These are phyloP conservation scores for Monosporascus sp. DNA, from an alignment of 2,329 filamentous ascomycete species.

Conservation along the genomic window DNA sequence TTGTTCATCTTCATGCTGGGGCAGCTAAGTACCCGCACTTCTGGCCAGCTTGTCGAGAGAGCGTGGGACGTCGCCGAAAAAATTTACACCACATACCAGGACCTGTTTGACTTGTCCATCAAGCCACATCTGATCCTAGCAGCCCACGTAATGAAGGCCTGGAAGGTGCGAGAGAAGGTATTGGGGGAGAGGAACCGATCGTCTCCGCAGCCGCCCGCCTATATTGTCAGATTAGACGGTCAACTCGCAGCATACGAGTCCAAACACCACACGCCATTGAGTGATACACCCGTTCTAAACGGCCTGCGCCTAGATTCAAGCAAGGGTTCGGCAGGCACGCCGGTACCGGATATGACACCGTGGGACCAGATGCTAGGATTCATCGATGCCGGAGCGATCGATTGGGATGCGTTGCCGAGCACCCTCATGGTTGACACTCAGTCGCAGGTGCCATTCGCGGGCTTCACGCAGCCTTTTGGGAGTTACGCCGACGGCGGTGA, in stretches of 20 bases:
- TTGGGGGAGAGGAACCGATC: constrained; percentile 31
- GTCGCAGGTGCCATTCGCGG: constrained; percentile 10
- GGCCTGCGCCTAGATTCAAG: not conserved
- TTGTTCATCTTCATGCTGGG: constrained; percentile 51
- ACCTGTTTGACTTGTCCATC: constrained; percentile 44
- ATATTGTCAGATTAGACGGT: constrained; percentile 39
- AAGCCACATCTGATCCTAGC: constrained; percentile 41
- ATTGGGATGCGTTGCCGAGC: constrained; percentile 27
- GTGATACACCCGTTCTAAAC: constrained; percentile 9
- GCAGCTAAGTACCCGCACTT: constrained; percentile 45
- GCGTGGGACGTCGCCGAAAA: constrained; percentile 45
- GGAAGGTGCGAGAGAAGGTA: constrained; percentile 44
- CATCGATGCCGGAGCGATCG: constrained; percentile 18
- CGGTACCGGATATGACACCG: constrained; percentile 11
- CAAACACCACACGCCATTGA: constrained; percentile 23
- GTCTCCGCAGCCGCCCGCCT: constrained; percentile 37
- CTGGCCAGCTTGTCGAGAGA: constrained; percentile 46
- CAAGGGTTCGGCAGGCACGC: not conserved
- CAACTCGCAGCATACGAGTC: constrained; percentile 35
- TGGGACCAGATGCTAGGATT: constrained; percentile 30
- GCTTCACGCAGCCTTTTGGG: constrained; percentile 12
- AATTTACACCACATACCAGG: constrained; percentile 44
- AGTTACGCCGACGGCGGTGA: constrained; percentile 1
- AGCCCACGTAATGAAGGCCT: constrained; percentile 45
- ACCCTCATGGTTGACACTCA: constrained; percentile 3